Evolutionary conservation across 169 alveolate genomes (phyloP).

Genomic region (Eimeria necatrix): DNA sequence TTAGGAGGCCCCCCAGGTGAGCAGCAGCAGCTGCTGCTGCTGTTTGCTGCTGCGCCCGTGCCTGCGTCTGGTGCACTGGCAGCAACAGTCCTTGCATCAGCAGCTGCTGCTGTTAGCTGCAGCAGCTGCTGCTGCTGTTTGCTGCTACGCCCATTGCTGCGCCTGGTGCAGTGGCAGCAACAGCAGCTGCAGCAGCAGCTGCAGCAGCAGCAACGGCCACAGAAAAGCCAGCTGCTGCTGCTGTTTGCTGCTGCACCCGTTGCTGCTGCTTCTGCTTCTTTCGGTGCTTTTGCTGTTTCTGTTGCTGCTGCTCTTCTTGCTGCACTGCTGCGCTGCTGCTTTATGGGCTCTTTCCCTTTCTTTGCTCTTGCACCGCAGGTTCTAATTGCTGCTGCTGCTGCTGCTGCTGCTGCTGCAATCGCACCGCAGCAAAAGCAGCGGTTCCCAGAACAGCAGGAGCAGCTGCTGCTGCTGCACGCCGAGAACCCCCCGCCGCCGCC

Average conservation of each 20-base stretch:
- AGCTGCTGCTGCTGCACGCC: too few species aligned
- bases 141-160: not conserved
- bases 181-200: not conserved
- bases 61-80: not conserved
- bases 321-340: slow-evolving; percentile 8
- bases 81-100: not conserved
- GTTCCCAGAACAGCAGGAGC: too few species aligned
- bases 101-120: not conserved
- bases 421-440: not conserved
- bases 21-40: not conserved
- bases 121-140: slow-evolving; percentile 1
- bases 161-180: not conserved
- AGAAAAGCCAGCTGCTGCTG: too few species aligned
- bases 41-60: slow-evolving; percentile 5
- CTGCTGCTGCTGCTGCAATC: not conserved
- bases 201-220: not conserved
- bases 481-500: too few species aligned
- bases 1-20: not conserved
- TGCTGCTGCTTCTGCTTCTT: too few species aligned
- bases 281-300: not conserved
- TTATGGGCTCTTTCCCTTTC: not conserved
- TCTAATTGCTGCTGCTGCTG: not conserved
- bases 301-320: not conserved
- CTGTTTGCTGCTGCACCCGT: too few species aligned
- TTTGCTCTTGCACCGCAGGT: not conserved